phyloP scores from a whole-genome alignment of 257 asterid species.

The Solanum paucissectum region DNA sequence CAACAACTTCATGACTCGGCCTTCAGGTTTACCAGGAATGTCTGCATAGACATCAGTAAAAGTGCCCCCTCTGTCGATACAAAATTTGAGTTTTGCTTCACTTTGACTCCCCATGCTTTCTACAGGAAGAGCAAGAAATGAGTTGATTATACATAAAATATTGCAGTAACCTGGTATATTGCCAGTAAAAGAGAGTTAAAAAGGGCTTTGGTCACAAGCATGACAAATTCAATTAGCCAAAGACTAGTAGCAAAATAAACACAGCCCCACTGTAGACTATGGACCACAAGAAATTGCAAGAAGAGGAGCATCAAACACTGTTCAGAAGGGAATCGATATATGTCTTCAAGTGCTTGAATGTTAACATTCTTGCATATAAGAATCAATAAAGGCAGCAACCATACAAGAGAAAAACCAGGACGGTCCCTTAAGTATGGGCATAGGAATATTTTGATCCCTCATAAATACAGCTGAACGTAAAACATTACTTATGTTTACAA shows the following conservation, averaged over 20 bases:
- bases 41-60: constrained; percentile 97
- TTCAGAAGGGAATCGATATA: not conserved
- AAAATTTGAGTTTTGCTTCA: constrained; percentile 65
- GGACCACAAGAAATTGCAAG: not conserved
- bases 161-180: not conserved
- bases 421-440: not conserved
- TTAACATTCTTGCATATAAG: not conserved
- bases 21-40: constrained; percentile 76
- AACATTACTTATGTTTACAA: not conserved
- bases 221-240: not conserved
- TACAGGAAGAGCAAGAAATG: not conserved
- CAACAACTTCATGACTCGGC: constrained; percentile 78
- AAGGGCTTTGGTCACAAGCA: not conserved
- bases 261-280: not conserved
- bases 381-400: not conserved
- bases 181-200: not conserved
- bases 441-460: not conserved
- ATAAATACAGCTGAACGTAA: not conserved
- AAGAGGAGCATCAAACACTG: not conserved
- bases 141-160: not conserved
- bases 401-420: not conserved
- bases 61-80: constrained; percentile 97
- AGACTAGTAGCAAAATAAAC: not conserved
- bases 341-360: not conserved
- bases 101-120: constrained; percentile 38